Percentiles rank a stretch among this genome's conserved stretches.
Evolutionary conservation across 2,329 filamentous ascomycete species (phyloP).

Genomic region (Capronia coronata): DNA sequence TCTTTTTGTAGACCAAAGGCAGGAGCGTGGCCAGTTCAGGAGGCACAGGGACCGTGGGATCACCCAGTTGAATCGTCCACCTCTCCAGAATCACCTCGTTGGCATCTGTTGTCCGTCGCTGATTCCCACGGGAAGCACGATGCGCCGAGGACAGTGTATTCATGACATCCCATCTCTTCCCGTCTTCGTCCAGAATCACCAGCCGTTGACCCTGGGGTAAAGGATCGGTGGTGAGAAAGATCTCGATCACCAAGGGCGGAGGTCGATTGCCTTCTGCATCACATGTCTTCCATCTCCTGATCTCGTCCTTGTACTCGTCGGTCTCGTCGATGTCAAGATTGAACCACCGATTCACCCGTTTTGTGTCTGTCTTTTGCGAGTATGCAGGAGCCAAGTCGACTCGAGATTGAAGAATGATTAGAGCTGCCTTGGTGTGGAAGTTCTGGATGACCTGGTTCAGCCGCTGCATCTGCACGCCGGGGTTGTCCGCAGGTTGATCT

Average conservation of each 20-base stretch:
- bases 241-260: constrained; percentile 80
- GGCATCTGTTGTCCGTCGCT: constrained; percentile 36
- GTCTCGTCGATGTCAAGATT: constrained; percentile 92
- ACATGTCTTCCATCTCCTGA: constrained; percentile 73
- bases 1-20: constrained; percentile 93
- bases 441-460: constrained; percentile 96
- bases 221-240: constrained; percentile 73
- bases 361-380: constrained; percentile 50
- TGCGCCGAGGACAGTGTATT: constrained; percentile 60
- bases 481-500: constrained; percentile 42
- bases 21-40: constrained; percentile 54
- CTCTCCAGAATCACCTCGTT: constrained; percentile 81
- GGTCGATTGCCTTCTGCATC: constrained; percentile 71
- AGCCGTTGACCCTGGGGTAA: constrained; percentile 79
- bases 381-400: constrained; percentile 59
- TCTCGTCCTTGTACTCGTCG: constrained; percentile 74
- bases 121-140: constrained; percentile 27
- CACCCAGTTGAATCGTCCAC: constrained; percentile 79
- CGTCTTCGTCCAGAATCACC: constrained; percentile 78
- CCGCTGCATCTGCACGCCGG: constrained; percentile 65
- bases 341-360: constrained; percentile 83
- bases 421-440: constrained; percentile 80
- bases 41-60: constrained; percentile 40
- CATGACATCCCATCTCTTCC: constrained; percentile 86
- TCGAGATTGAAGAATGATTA: constrained; percentile 75